Evolutionary conservation across 495 filamentous ascomycete species (phyloP).

Genomic region (Beverwykella pulmonaria): DNA sequence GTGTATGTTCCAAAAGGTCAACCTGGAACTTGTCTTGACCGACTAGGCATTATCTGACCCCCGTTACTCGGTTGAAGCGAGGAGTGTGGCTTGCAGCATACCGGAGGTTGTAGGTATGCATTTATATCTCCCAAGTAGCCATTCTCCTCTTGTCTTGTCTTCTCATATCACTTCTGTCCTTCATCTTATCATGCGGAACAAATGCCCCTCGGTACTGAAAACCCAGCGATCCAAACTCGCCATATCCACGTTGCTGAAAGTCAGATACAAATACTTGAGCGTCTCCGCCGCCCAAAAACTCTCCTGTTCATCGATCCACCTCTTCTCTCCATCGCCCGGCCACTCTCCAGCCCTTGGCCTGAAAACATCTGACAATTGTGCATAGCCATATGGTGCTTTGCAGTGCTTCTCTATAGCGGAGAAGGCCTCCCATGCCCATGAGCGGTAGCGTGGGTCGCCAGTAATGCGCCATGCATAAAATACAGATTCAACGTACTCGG

Average conservation of each 20-base stretch:
- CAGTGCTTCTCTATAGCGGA: conserved; percentile 40
- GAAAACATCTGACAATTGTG: conserved; percentile 44
- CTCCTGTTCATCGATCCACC: conserved; percentile 35
- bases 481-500: conserved; percentile 43
- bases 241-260: conserved; percentile 32
- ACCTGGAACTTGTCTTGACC: too few species aligned
- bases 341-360: conserved; percentile 5
- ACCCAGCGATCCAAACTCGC: conserved; percentile 42
- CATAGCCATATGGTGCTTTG: conserved; percentile 44
- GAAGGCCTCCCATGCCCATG: conserved; percentile 45
- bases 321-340: conserved; percentile 14
- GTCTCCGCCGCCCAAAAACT: conserved; percentile 42
- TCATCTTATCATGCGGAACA: conserved; percentile 39
- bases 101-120: too few species aligned
- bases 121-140: too few species aligned
- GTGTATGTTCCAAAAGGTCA: too few species aligned
- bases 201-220: conserved; percentile 41
- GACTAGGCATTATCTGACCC: too few species aligned
- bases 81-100: too few species aligned
- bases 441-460: conserved; percentile 36
- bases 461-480: conserved; percentile 46
- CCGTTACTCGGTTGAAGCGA: too few species aligned
- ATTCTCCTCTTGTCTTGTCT: too few species aligned
- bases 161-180: background rate
- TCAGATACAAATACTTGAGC: conserved; percentile 41